Percentiles rank a stretch among this genome's conserved stretches.
Evolutionary conservation across 345 rosid genomes (phyloP).

Genomic region (rapeseed (Brassica napus)): Da-Ae NC_063441.1:22506501-22507000

Average conservation of each 20-base stretch:
- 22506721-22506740: slow-evolving; percentile 79
- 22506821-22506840: slow-evolving; percentile 9
- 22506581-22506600: slow-evolving; percentile 23
- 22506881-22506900: slow-evolving; percentile 94
- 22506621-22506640: slow-evolving; percentile 32
- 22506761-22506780: slow-evolving; percentile 67
- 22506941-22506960: slow-evolving; percentile 99
- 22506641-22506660: slow-evolving; percentile 27
- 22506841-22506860: slow-evolving; percentile 48
- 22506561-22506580: not conserved
- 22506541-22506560: slow-evolving; percentile 23
- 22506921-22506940: slow-evolving; percentile 98
- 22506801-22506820: slow-evolving; percentile 6
- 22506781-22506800: not conserved
- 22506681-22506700: slow-evolving; percentile 63
- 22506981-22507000: slow-evolving; percentile 42
- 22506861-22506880: slow-evolving; percentile 93
- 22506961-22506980: slow-evolving; percentile 94
- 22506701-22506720: slow-evolving; percentile 82
- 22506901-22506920: slow-evolving; percentile 83
- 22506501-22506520: not conserved
- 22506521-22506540: slow-evolving; percentile 12
- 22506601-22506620: slow-evolving; percentile 42
- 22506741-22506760: slow-evolving; percentile 85
- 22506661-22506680: slow-evolving; percentile 41